phyloP scores from a whole-genome alignment of 352 stramenopile species.

The Detonula confervacea region DNA sequence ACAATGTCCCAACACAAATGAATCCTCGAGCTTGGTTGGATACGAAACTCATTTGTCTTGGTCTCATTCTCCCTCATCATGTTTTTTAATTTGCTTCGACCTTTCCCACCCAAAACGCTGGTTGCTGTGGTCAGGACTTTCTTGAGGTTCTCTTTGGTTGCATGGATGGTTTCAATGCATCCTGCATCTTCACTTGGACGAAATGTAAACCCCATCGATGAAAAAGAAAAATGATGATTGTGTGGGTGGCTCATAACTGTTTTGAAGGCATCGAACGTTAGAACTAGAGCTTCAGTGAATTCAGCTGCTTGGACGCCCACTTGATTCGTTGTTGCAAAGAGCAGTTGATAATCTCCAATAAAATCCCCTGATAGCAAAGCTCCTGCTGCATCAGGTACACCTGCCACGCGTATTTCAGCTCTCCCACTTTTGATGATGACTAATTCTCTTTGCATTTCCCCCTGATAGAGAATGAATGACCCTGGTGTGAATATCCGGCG shows the following conservation, averaged over 20 bases:
- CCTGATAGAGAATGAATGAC: conserved; percentile 62
- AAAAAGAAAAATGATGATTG: conserved; percentile 32
- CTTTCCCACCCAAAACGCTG: conserved; percentile 40
- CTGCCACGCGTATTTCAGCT: conserved; percentile 47
- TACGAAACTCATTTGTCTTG: conserved; percentile 46
- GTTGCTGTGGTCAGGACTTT: conserved; percentile 23
- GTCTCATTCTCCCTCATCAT: conserved; percentile 56
- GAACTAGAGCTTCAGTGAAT: conserved; percentile 62
- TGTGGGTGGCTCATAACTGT: conserved; percentile 47
- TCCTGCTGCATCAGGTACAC: conserved; percentile 44
- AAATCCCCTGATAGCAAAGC: conserved; percentile 62
- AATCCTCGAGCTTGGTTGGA: conserved; percentile 51
- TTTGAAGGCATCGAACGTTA: conserved; percentile 60
- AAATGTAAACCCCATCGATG: conserved; percentile 36
- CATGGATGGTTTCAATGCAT: conserved; percentile 51
- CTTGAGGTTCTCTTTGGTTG: conserved; percentile 44
- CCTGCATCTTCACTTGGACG: conserved; percentile 51
- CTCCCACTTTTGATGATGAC: conserved; percentile 63
- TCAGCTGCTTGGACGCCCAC: conserved; percentile 52
- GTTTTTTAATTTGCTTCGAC: conserved; percentile 57
- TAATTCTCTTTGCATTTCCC: conserved; percentile 65
- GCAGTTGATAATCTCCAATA: conserved; percentile 70
- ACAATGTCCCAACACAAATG: conserved; percentile 62
- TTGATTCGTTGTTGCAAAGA: conserved; percentile 65
- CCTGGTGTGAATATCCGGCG: conserved; percentile 56